Evolutionary conservation across 805 yeast species (phyloP), one percentile per base, ranked within the genome.

Genomic region (Starmerella stellata): DNA sequence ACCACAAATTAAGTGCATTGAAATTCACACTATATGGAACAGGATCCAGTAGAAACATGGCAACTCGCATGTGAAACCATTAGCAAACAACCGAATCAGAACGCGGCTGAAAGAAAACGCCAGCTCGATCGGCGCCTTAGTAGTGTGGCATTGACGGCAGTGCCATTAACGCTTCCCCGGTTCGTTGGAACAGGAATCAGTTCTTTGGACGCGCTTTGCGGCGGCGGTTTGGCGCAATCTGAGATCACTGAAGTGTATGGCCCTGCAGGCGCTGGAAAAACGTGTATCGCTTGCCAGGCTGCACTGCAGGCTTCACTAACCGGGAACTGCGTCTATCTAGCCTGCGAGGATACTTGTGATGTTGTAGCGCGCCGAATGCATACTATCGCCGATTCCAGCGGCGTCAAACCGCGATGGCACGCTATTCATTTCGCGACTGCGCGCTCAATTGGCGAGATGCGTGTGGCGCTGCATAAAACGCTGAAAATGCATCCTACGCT

Each of bases 211-310:
- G 50, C 46, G 8, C 41, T 60, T 0, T 52, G 78, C 4, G 61
- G 64, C 30, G 76, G 75, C 3, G 87, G 85, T 0, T 60, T 77
- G 3, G 65, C 60, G 2, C 53, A 68, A 2, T 70, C 74, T 2
- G 56, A 64, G 19, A 53, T 78, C 2, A 74, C 83, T 0, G 96
- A 85, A 58, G 53, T 87, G 3, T 74, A 73, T 48, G 96, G 96
- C 0, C 78, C 76, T 20, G 73, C 92, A 37, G 79, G 92, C 0
- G 68, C 78, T 1, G 96, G 95, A 0, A 87, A 87, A 51, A 75
- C 95, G 0, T 92, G 85, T 47, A 58, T 85, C 3, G 58, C 78
- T 20, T 65, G 75, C 60, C 87, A 77, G 46, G 49, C 83, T 37
- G 64, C 78, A 2, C 59, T 73, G 3, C 59, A 73, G 2, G 71